Evolutionary conservation across 179 eudicot genomes (phyloP).

Genomic region (Spinacia oleracea): DNA sequence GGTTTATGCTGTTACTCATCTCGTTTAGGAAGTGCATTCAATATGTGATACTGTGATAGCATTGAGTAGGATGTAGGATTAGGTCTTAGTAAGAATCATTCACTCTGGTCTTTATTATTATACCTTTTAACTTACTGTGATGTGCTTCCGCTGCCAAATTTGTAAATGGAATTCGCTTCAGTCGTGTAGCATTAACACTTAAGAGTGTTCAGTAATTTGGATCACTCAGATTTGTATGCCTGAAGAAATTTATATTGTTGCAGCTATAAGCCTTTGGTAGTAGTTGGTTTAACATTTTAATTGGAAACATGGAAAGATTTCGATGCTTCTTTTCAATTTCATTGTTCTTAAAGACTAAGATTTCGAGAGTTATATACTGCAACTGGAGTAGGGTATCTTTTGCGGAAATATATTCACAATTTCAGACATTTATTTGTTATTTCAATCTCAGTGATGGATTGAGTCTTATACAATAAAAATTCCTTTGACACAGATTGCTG

Average conservation of each 20-base stretch:
- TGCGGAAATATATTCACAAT: neutral
- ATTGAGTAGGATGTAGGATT: neutral
- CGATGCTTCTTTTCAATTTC: neutral
- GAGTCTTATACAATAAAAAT: conserved; percentile 6
- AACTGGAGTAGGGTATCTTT: neutral
- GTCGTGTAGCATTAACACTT: neutral
- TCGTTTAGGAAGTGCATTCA: neutral
- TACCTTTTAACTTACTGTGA: neutral
- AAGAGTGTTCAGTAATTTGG: neutral
- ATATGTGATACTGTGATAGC: too few species aligned
- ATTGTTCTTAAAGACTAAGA: neutral
- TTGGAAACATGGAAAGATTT: neutral
- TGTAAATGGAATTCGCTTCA: neutral
- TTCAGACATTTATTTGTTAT: neutral
- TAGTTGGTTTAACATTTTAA: neutral
- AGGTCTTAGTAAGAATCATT: neutral
- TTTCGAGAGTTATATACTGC: neutral
- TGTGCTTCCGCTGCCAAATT: neutral
- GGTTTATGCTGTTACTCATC: neutral
- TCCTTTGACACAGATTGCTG: conserved; percentile 60
- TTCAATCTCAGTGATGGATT: neutral
- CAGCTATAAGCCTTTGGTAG: neutral
- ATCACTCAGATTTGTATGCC: neutral
- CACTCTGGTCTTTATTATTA: too few species aligned
- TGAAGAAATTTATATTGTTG: neutral